Evolutionary conservation across 352 stramenopile species (phyloP).

Genomic region (Pythium coloratum): DNA sequence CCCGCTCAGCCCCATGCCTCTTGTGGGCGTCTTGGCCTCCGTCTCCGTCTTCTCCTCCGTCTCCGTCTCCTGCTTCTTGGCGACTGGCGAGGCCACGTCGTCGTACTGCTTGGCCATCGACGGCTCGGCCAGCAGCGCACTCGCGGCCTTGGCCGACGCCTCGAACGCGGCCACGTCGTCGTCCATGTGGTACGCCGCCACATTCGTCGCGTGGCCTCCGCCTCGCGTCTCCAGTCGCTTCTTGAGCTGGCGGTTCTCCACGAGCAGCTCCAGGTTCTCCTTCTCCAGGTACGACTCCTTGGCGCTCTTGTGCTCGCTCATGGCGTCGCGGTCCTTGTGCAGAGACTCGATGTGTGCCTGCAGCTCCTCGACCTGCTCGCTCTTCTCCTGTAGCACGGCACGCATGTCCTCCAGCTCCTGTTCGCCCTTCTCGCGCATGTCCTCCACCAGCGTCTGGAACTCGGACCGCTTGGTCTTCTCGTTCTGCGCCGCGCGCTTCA

Average conservation of each 20-base stretch:
- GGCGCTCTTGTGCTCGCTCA: constrained; percentile 33
- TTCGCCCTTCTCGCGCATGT: constrained; percentile 50
- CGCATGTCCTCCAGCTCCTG: constrained; percentile 58
- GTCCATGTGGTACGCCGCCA: constrained; percentile 12
- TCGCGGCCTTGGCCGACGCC: constrained; percentile 16
- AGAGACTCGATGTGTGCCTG: constrained; percentile 34
- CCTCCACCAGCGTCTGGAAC: constrained; percentile 32
- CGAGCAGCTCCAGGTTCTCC: constrained; percentile 63
- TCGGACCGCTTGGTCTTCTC: constrained; percentile 43
- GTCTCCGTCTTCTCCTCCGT: neutral
- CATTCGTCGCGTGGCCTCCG: neutral
- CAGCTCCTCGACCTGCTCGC: constrained; percentile 41
- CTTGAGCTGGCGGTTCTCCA: constrained; percentile 60
- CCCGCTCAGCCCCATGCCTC: constrained; percentile 15
- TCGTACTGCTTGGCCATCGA: constrained; percentile 11
- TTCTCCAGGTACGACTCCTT: constrained; percentile 66
- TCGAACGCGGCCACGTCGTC: constrained; percentile 24
- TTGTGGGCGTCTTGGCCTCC: constrained; percentile 1
- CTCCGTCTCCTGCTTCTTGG: constrained; percentile 6
- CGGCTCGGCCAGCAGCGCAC: constrained; percentile 16
- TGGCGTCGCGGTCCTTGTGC: constrained; percentile 28
- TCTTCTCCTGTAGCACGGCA: constrained; percentile 46
- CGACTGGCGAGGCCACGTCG: neutral
- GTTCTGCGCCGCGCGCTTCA: constrained; percentile 34
- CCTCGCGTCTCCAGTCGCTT: constrained; percentile 39